Evolutionary conservation across 345 rosid genomes (phyloP), one percentile per base, ranked within the genome.

Genomic region (Lumnitzera littorea): DNA sequence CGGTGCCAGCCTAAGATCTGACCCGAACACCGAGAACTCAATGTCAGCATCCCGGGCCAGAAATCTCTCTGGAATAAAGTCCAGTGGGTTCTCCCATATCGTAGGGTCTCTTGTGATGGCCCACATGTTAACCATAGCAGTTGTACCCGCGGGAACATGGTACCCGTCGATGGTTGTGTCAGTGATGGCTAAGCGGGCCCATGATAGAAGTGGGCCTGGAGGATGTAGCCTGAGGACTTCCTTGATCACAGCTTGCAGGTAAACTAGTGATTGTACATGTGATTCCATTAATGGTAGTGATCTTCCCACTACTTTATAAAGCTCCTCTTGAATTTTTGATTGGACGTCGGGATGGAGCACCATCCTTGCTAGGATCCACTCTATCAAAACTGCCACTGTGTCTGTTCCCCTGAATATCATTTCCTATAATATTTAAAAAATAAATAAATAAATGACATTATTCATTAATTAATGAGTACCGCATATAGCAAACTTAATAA

Each of bases 121-220:
- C 88, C 88, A 82, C 79, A 82, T 82, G 64, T 82, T 82, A 20
- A 82, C 84, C 81, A 82, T 82, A 0, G 84, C 81, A 2, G 74
- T 73, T 46, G 88, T 77, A 53, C 82, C 82, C 7, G 67, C 67
- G 0, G 88, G 84, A 61, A 82, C 79, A 2, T 62, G 67, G 63
- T 71, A 55, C 15, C 77, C 71, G n/a, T 73, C 80, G 3, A 80
- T 62, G 7, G 25, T 50, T 5, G 84, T 71, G 57, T 82, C 82
- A 12, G 53, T 52, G 58, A 68, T 65, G 10, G 88, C 77, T 15
- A 77, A 46, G 9, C 84, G 80, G 66, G 84, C 82, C 88, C 88
- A 82, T 0, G 88, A 82, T 8, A 82, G 17, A n/a, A 80, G 84
- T 50, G 88, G 84, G 50, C 88, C 88, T 0, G 88, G 88, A 3